Percentiles rank a stretch among this genome's conserved stretches.
Conservation (phyloP, 23 red algal species). For the Cyanidium caldarium region DNA sequence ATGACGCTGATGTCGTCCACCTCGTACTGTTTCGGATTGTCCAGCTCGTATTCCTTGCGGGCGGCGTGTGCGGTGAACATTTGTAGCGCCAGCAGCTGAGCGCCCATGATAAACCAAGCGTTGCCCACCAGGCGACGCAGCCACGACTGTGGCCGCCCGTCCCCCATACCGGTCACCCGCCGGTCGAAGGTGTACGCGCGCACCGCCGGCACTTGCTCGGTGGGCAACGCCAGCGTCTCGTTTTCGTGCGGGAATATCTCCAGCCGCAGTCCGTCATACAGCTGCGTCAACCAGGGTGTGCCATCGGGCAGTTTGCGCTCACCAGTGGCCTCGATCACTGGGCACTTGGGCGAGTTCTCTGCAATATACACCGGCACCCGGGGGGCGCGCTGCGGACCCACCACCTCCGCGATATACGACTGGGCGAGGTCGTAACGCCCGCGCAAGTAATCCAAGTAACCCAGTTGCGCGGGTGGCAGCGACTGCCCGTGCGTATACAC, state of each 20-base stretch:
- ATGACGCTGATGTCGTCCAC: too few relatives aligned
- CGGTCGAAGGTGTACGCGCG: not conserved
- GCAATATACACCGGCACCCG: not conserved
- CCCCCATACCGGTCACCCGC: not conserved
- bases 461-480: constrained; percentile 10
- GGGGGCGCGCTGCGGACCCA: not conserved
- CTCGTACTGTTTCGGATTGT: not conserved
- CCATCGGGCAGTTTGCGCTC: not conserved
- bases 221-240: not conserved
- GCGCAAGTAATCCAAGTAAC: constrained; percentile 12
- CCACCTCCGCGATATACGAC: not conserved
- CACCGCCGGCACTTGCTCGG: not conserved
- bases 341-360: constrained; percentile 3
- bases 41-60: not conserved
- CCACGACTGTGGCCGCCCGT: not conserved
- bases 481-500: constrained; percentile 14
- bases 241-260: not conserved
- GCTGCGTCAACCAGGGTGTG: not conserved
- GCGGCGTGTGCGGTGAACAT: not conserved
- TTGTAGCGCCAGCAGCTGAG: not conserved
- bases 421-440: constrained; percentile 13
- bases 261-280: not conserved
- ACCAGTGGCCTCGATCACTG: not conserved
- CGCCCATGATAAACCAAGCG: not conserved
- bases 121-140: not conserved